Percentiles rank a stretch among this genome's conserved stretches.
Evolutionary conservation across 176 grass and related monocot species (phyloP).

Genomic region (Phoenix dactylifera): DNA sequence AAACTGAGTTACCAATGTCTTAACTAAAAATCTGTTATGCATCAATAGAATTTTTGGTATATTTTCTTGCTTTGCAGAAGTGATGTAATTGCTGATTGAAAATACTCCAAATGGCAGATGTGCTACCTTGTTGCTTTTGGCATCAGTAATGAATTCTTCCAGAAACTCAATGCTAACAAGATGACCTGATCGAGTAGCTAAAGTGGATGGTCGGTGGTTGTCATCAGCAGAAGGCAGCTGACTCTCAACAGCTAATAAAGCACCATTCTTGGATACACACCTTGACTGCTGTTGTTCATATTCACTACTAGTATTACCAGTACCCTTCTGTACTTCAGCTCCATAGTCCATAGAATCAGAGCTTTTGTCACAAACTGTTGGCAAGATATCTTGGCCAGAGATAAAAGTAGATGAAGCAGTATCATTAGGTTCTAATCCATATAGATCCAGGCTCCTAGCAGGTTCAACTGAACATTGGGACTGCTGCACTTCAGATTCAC

Average conservation of each 20-base stretch:
- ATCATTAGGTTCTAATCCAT: not conserved
- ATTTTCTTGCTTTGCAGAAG: too few species aligned
- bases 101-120: not conserved
- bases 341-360: too few species aligned
- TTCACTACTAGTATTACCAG: conserved; percentile 1
- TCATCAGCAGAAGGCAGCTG: conserved; percentile 22
- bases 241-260: too few species aligned
- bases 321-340: not conserved
- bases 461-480: not conserved
- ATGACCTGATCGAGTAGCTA: conserved; percentile 37
- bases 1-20: too few species aligned
- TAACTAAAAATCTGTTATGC: too few species aligned
- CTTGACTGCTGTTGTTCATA: not conserved
- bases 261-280: conserved; percentile 4
- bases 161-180: conserved; percentile 35
- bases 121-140: conserved; percentile 43
- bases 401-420: not conserved
- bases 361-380: too few species aligned
- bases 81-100: not conserved
- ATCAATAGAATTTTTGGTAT: too few species aligned
- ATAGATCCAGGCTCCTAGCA: not conserved
- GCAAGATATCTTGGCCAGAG: not conserved
- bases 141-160: conserved; percentile 42
- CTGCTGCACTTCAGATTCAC: not conserved
- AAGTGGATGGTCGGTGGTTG: conserved; percentile 20